phyloP scores from a whole-genome alignment of 768 basidiomycete species.

The Auriscalpium vulgare region DNA sequence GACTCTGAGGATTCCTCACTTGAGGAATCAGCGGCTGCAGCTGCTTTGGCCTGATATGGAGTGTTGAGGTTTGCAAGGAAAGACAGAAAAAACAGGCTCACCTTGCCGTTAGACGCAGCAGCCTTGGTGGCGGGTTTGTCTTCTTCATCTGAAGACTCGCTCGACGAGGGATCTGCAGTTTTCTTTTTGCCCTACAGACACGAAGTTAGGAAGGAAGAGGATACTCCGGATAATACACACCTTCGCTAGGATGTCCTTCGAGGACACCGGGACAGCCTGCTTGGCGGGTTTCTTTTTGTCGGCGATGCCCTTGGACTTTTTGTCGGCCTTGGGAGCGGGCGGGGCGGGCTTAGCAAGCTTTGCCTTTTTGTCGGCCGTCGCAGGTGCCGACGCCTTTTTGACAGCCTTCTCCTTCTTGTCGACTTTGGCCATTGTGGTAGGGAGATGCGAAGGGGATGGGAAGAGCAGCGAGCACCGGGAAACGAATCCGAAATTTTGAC shows the following conservation, averaged over 20 bases:
- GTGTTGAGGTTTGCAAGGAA: neutral
- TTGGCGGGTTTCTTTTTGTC: constrained; percentile 17
- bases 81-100: neutral
- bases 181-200: too few species aligned
- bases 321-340: constrained; percentile 13
- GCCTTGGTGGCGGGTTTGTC: neutral
- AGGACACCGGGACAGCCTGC: constrained; percentile 24
- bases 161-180: too few species aligned
- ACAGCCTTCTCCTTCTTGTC: constrained; percentile 30
- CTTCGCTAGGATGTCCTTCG: constrained; percentile 37
- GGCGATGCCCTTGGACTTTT: constrained; percentile 32
- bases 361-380: constrained; percentile 26
- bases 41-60: constrained; percentile 5
- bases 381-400: constrained; percentile 18
- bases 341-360: constrained; percentile 23
- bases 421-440: constrained; percentile 30
- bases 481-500: constrained; percentile 12
- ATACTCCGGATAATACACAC: constrained; percentile 9
- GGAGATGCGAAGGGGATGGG: neutral
- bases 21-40: constrained; percentile 16
- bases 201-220: too few species aligned
- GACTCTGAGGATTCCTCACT: constrained; percentile 24
- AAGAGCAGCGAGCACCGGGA: constrained; percentile 4
- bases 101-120: neutral
- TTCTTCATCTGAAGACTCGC: neutral